A percentile compares a stretch with the other conserved stretches of the same genome.
Conservation (phyloP, 2,329 filamentous ascomycete genomes). For the Colletotrichum neosansevieriae region DNA sequence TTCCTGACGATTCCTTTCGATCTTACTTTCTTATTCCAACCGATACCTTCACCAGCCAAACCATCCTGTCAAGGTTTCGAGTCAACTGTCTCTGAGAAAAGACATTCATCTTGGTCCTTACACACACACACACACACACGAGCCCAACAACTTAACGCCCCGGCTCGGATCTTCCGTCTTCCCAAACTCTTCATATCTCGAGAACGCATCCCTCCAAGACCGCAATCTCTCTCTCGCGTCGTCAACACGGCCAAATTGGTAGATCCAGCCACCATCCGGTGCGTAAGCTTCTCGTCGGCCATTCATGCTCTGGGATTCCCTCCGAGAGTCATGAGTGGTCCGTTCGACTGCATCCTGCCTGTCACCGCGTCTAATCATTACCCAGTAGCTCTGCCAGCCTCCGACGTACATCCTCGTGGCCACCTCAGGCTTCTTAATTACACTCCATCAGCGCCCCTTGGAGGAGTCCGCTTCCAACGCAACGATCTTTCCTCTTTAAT, state of each 20-base stretch:
- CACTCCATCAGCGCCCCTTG: not conserved
- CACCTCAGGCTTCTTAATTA: constrained; percentile 8
- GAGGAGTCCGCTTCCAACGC: not conserved
- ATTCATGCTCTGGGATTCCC: constrained; percentile 25
- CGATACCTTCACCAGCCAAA: constrained; percentile 10
- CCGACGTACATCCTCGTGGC: constrained; percentile 20
- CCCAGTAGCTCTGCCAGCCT: constrained; percentile 28
- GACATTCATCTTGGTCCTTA: not conserved
- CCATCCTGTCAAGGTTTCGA: constrained; percentile 16
- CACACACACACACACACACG: constrained; percentile 9
- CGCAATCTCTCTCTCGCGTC: not conserved
- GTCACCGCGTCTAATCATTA: constrained; percentile 37
- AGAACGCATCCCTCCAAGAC: not conserved
- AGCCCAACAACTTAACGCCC: not conserved
- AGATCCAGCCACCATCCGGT: constrained; percentile 18
- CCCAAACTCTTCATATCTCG: not conserved
- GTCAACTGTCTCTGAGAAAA: constrained; percentile 8
- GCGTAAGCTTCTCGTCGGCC: constrained; percentile 29
- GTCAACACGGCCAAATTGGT: not conserved
- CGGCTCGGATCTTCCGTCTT: not conserved
- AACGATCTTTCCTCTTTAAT: not conserved
- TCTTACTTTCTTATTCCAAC: constrained; percentile 26
- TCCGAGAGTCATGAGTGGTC: constrained; percentile 34
- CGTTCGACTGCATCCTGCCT: constrained; percentile 35
- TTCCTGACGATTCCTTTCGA: constrained; percentile 24